Base-by-base conservation (phyloP, 352 stramenopile genomes). In the Globisporangium lucens region DNA sequence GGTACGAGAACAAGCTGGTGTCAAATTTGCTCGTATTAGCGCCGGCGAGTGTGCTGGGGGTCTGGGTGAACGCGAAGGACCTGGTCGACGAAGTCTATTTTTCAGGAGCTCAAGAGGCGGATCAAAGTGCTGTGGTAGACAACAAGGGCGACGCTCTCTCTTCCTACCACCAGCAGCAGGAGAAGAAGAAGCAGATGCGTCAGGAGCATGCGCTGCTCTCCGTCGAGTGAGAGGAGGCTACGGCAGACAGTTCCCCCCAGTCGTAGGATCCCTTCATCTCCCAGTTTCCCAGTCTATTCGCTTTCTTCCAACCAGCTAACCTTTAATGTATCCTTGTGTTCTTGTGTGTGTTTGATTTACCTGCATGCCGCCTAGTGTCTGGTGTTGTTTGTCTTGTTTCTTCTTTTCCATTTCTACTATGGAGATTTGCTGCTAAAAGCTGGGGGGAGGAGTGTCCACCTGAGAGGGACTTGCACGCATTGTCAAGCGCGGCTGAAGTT, bases 1-100 rank as follows among this genome's bases (percentile, higher is more conserved):
- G 80, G 29, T 89, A 84, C 64, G 80, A 89, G 41, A 89, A 89
- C 60, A 70, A 68, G 33, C n/a, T 87, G 29, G 61, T 89, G 29
- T 66, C 73, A 36, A 69, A 77, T 41, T 57, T 89, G 66, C 61
- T 84, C 22, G 36, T 76, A 15, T 27, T 71, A 20, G 57, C 70
- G 22, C 47, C 73, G 13, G 70, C 36, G 22, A 72, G 66, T 29
- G 67, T 84, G 30, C 66, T 56, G 52, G 78, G 80, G 2, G 77
- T 89, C 15, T 89, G 79, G 78, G 62, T 89, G 22, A 79, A 87
- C 56, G 78, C 72, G 27, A 78, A 75, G 61, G 29, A 55, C 6
- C 64, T 82, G 9, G 72, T 84, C 20, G 65, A 75, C 29, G 69
- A 80, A 29, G 69, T 85, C 12, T 87, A 83, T 41, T 74, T 74